Conservation (phyloP, 345 rosid genomes). For the Gossypium ekmanianum region DNA sequence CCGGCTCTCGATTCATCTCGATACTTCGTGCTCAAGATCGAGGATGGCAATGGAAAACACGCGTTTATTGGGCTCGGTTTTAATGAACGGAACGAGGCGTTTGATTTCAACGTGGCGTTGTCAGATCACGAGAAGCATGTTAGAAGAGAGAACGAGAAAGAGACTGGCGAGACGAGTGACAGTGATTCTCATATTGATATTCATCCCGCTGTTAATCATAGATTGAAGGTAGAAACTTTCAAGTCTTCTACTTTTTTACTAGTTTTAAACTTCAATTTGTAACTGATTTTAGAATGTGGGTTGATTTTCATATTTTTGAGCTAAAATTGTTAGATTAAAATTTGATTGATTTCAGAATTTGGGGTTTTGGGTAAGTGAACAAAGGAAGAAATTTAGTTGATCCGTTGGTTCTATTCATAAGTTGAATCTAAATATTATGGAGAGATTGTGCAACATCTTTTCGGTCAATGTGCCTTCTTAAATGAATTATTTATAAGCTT, state of each 20-base stretch:
- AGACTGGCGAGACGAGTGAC: slow-evolving; percentile 32
- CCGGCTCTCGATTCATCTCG: slow-evolving; percentile 96
- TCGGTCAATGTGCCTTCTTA: neutral
- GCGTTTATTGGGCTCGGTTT: slow-evolving; percentile 97
- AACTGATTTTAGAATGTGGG: neutral
- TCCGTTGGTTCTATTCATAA: neutral
- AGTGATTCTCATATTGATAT: slow-evolving; percentile 76
- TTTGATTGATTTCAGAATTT: neutral
- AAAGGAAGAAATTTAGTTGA: neutral
- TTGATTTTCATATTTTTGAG: neutral
- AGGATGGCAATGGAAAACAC: slow-evolving; percentile 89
- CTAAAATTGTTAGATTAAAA: neutral
- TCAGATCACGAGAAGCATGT: slow-evolving; percentile 97
- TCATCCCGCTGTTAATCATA: slow-evolving; percentile 94
- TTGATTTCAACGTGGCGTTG: slow-evolving; percentile 96
- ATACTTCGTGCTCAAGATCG: slow-evolving; percentile 92
- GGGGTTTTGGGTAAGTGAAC: neutral
- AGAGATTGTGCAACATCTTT: neutral
- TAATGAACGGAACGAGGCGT: slow-evolving; percentile 83
- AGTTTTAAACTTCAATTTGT: neutral
- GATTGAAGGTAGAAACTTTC: slow-evolving; percentile 64
- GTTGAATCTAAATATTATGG: neutral
- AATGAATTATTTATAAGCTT: neutral
- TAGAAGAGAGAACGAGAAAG: slow-evolving; percentile 77
- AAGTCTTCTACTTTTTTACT: neutral